Evolutionary conservation across 208 protist species (phyloP), one percentile per base, ranked within the genome.

Genomic region (Strigomonas culicis): DNA sequence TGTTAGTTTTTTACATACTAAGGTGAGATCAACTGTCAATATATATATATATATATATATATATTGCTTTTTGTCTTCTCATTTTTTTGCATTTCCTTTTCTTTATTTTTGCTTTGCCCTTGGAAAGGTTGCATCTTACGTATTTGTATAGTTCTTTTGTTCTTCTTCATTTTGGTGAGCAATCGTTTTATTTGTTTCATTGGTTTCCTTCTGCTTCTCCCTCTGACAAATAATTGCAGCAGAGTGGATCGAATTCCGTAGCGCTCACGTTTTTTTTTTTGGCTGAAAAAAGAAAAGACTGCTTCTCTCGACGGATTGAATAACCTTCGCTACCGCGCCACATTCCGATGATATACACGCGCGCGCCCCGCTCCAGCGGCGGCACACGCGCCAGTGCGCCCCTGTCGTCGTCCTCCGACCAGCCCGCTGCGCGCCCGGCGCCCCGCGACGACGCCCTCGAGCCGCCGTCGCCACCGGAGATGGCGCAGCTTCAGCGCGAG

Each of bases 51-150:
- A 15, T 46, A 59, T 4, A 7, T 27, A 7, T 44, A 36, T 21
- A 15, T 21, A 17, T 25, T 27, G 8, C 30, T 28, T 10, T 44
- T 39, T 46, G 19, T 34, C 25, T 46, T 27, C 31, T 44, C 19
- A 11, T 30, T 44, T 46, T 46, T 4, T 28, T 63, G 8, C 24
- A 2, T 56, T 46, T 59, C 67, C 55, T 39, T 67, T 55, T 50
- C 63, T 60, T 31, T 25, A 44, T 71, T 57, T 71, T 53, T 56
- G n/a, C 7, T 55, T 60, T 61, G 19, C 4, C 39, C 24, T 50
- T 70, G 43, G 13, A 22, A 55, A 34, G 34, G 49, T 39, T 59
- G 24, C 25, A 21, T 59, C 59, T 68, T 68, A 15, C 52, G 49
- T 62, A 13, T 63, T 25, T 74, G 24, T 61, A 11, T 31, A 11